Evolutionary conservation across 2,329 filamentous ascomycete species (phyloP).

Genomic region (Stagonosporopsis vannaccii): DNA sequence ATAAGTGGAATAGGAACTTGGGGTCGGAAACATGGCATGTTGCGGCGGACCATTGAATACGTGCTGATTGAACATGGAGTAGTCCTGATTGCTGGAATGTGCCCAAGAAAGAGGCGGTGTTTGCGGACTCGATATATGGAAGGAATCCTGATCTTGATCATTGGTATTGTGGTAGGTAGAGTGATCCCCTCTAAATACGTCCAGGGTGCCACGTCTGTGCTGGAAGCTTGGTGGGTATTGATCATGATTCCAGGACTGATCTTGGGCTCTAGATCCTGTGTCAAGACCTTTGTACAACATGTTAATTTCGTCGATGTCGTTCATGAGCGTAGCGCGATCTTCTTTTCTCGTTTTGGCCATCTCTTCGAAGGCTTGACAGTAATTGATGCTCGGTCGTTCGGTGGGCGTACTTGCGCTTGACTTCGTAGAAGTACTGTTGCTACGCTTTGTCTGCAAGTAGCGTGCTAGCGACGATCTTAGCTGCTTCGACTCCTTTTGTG

Average conservation of each 20-base stretch:
- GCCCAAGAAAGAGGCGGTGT: not conserved
- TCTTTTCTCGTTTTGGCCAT: constrained; percentile 27
- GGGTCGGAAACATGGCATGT: not conserved
- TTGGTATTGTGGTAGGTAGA: not conserved
- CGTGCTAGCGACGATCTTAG: constrained; percentile 31
- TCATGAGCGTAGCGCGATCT: constrained; percentile 36
- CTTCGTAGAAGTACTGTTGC: constrained; percentile 19
- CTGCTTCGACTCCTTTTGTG: constrained; percentile 19
- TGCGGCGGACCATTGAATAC: constrained; percentile 23
- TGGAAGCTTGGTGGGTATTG: not conserved
- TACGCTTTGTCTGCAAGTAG: constrained; percentile 32
- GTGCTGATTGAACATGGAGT: constrained; percentile 29
- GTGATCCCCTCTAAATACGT: constrained; percentile 25
- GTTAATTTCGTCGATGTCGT: constrained; percentile 46
- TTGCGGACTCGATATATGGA: not conserved
- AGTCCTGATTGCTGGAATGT: not conserved
- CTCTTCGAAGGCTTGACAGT: constrained; percentile 34
- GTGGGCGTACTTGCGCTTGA: constrained; percentile 11
- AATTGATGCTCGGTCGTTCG: constrained; percentile 22
- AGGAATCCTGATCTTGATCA: not conserved
- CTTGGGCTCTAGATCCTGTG: not conserved
- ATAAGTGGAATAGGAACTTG: not conserved
- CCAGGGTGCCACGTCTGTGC: constrained; percentile 29
- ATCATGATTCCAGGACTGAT: constrained; percentile 6
- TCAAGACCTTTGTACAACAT: constrained; percentile 38